These are phyloP conservation scores for Hypoxylon sp. DNA, from an alignment of 2,329 filamentous ascomycete species.

Conservation along the genomic window DNA sequence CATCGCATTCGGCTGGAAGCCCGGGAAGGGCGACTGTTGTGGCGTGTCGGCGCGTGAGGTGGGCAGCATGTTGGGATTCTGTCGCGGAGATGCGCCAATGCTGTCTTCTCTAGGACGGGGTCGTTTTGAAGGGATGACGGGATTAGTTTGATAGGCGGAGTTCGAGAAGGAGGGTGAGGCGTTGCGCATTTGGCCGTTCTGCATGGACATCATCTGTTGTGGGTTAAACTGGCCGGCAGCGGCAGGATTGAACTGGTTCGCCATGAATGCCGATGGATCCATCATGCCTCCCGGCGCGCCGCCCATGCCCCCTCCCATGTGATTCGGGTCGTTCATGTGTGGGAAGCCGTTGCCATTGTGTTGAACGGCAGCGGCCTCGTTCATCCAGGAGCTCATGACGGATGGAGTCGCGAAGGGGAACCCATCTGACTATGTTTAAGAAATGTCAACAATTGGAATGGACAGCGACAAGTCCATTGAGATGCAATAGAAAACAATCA, in stretches of 20 bases:
- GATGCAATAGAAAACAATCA: conserved; percentile 52
- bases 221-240: conserved; percentile 64
- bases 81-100: conserved; percentile 83
- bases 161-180: conserved; percentile 83
- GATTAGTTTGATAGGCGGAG: conserved; percentile 83
- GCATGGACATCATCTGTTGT: conserved; percentile 73
- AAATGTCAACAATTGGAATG: conserved; percentile 57
- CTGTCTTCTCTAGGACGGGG: conserved; percentile 85
- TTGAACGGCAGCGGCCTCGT: conserved; percentile 71
- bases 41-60: conserved; percentile 93
- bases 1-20: conserved; percentile 75
- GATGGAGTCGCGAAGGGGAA: conserved; percentile 59
- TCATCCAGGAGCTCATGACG: conserved; percentile 80
- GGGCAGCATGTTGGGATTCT: conserved; percentile 78
- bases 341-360: conserved; percentile 77
- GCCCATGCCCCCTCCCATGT: conserved; percentile 53
- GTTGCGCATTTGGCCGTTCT: conserved; percentile 86
- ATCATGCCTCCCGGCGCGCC: conserved; percentile 62
- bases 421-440: conserved; percentile 60
- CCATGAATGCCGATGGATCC: conserved; percentile 74
- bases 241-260: conserved; percentile 70
- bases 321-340: conserved; percentile 72
- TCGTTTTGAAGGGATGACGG: conserved; percentile 90
- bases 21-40: conserved; percentile 78
- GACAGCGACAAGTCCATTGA: conserved; percentile 56